phyloP scores from a whole-genome alignment of 768 basidiomycete genomes.

The Amanita thiersii region DNA sequence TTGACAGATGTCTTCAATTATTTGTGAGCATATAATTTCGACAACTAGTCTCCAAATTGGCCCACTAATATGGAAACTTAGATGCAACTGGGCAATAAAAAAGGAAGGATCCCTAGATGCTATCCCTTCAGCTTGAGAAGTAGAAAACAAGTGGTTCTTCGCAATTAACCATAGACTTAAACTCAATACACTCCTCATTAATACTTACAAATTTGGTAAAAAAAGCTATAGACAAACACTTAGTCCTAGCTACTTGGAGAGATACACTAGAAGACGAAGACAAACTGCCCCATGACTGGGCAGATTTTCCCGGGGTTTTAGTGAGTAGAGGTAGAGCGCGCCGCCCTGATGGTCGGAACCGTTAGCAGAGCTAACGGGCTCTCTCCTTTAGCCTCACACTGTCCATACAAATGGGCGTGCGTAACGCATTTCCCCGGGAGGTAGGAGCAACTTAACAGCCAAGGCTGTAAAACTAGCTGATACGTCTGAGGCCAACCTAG shows the following conservation, averaged over 20 bases:
- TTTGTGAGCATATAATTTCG: too few relatives aligned
- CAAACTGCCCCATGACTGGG: conserved; percentile 9
- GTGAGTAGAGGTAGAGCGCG: conserved; percentile 13
- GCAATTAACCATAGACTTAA: conserved; percentile 13
- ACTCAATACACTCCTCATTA: conserved; percentile 13
- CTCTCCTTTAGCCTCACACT: too few relatives aligned
- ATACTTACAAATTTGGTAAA: conserved; percentile 4
- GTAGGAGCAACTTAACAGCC: too few relatives aligned
- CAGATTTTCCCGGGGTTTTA: conserved; percentile 12
- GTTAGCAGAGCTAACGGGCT: neutral
- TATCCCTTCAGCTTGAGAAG: conserved; percentile 1
- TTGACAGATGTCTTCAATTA: too few relatives aligned
- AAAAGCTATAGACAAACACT: neutral
- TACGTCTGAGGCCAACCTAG: too few relatives aligned
- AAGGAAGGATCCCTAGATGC: conserved; percentile 1
- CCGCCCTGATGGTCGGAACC: neutral
- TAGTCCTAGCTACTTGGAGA: conserved; percentile 11
- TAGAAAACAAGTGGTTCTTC: conserved; percentile 14
- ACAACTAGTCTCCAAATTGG: conserved; percentile 14
- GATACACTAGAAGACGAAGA: conserved; percentile 6
- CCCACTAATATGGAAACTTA: conserved; percentile 16
- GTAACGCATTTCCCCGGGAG: too few relatives aligned
- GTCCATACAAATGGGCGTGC: too few relatives aligned
- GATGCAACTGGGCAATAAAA: conserved; percentile 11
- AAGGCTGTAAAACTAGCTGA: too few relatives aligned